phyloP scores from a whole-genome alignment of 176 grass and related monocot species.

The Phyllostachys edulis region DNA sequence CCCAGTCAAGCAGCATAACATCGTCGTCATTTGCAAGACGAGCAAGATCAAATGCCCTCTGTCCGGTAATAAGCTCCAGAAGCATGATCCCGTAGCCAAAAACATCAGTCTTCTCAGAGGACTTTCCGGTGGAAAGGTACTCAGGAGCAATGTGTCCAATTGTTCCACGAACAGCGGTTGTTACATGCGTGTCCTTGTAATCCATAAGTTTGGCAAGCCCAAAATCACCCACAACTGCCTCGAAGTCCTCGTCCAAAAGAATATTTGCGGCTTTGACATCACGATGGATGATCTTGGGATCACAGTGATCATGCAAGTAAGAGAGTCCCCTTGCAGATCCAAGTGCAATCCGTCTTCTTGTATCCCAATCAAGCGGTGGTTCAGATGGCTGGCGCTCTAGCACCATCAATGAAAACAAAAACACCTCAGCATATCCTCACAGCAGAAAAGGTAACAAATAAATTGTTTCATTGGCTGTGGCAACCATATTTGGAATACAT shows the following conservation, averaged over 20 bases:
- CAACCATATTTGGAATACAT: constrained; percentile 6
- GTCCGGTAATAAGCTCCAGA: constrained; percentile 66
- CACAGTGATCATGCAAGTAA: constrained; percentile 66
- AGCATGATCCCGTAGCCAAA: constrained; percentile 68
- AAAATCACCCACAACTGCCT: constrained; percentile 66
- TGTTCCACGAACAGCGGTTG: constrained; percentile 57
- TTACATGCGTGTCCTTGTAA: constrained; percentile 61
- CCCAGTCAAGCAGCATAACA: constrained; percentile 72
- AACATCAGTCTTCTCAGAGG: constrained; percentile 68
- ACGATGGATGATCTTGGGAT: constrained; percentile 65
- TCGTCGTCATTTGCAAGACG: constrained; percentile 62
- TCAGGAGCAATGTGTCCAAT: constrained; percentile 60
- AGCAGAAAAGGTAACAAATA: constrained; percentile 22
- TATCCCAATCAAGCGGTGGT: constrained; percentile 52
- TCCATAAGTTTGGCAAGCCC: constrained; percentile 67
- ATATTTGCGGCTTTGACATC: constrained; percentile 70
- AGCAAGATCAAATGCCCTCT: constrained; percentile 66
- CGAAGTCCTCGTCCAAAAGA: constrained; percentile 59
- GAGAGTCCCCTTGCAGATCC: constrained; percentile 64
- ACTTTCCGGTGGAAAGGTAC: constrained; percentile 58
- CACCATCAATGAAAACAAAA: constrained; percentile 24
- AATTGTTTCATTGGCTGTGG: neutral
- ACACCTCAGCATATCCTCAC: constrained; percentile 19
- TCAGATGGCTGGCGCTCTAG: constrained; percentile 49
- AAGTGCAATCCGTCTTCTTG: constrained; percentile 50